A percentile compares a stretch with the other conserved stretches of the same genome.
Evolutionary conservation across 1,284 basidiomycete species (phyloP).

Genomic region (Exobasidium cylindrosporum): DNA sequence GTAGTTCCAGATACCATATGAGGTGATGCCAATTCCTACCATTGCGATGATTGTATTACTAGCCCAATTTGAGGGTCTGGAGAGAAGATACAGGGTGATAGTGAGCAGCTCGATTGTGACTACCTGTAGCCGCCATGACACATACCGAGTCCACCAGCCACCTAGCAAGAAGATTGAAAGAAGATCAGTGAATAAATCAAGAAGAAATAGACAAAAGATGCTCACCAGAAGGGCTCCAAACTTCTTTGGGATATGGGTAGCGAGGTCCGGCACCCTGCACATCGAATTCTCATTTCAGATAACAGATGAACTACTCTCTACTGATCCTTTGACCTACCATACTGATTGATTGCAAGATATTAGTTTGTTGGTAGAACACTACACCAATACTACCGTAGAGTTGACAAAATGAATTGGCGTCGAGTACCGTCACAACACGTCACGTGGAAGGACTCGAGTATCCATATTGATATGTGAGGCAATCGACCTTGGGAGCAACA

Average conservation of each 20-base stretch:
- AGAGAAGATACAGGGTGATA: background rate
- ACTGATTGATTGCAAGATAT: no score
- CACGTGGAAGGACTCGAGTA: no score
- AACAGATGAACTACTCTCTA: no score
- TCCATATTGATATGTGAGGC: no score
- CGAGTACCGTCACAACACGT: no score
- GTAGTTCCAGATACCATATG: constrained; percentile 59
- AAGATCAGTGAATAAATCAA: background rate
- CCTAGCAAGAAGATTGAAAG: constrained; percentile 37
- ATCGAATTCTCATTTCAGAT: no score
- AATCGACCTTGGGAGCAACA: no score
- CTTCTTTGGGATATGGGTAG: constrained; percentile 63
- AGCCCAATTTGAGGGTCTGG: constrained; percentile 60
- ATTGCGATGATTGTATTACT: constrained; percentile 59
- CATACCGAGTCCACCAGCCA: constrained; percentile 62
- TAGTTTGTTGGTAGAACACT: no score
- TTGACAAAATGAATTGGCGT: no score
- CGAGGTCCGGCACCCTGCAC: constrained; percentile 58
- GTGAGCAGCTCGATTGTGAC: background rate
- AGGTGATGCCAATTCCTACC: constrained; percentile 58
- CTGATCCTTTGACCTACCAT: no score
- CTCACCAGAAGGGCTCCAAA: constrained; percentile 59
- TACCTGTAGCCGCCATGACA: background rate
- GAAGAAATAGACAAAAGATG: background rate
- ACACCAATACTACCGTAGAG: no score